Evolutionary conservation across 2,329 filamentous ascomycete species (phyloP).

Genomic region (Fusarium devonianum): DNA sequence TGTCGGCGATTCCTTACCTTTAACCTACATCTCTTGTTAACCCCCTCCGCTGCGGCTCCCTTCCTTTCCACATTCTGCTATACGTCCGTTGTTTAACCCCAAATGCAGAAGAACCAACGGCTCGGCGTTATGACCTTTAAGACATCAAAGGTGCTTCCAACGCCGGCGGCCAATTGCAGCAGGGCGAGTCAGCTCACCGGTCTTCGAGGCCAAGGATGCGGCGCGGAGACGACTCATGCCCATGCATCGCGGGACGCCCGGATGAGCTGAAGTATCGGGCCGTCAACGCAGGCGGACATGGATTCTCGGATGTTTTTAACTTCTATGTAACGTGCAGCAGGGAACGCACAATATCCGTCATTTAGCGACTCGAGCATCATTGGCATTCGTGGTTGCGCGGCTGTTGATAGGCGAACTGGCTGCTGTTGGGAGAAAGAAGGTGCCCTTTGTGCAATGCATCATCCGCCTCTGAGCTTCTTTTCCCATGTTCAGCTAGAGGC

Average conservation of each 20-base stretch:
- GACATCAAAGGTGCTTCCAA: not conserved
- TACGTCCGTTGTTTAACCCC: conserved; percentile 13
- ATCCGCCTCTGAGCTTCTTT: conserved; percentile 8
- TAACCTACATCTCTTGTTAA: not conserved
- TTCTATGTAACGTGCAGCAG: too few relatives aligned
- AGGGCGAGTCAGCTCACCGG: conserved; percentile 20
- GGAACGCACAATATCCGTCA: conserved; percentile 24
- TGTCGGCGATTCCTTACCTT: conserved; percentile 17
- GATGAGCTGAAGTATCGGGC: conserved; percentile 32
- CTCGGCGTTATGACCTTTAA: not conserved
- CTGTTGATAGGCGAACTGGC: conserved; percentile 21
- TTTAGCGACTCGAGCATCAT: conserved; percentile 22
- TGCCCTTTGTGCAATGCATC: conserved; percentile 15
- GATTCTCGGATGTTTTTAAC: conserved; percentile 14
- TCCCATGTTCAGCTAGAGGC: conserved; percentile 10
- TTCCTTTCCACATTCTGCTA: conserved; percentile 18
- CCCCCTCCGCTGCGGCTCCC: conserved; percentile 6
- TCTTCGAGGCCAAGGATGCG: conserved; percentile 4
- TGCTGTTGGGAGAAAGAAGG: conserved; percentile 10
- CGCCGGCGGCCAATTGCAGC: conserved; percentile 16
- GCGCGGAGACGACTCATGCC: conserved; percentile 19
- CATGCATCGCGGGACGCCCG: conserved; percentile 28
- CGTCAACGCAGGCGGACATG: conserved; percentile 9
- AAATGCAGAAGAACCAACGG: conserved; percentile 4
- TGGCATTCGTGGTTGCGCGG: conserved; percentile 1